A percentile compares a stretch with the other conserved stretches of the same genome.
These are phyloP conservation scores for Articulospora tetracladia DNA, from an alignment of 495 filamentous ascomycete genomes.

Conservation along the genomic window DNA sequence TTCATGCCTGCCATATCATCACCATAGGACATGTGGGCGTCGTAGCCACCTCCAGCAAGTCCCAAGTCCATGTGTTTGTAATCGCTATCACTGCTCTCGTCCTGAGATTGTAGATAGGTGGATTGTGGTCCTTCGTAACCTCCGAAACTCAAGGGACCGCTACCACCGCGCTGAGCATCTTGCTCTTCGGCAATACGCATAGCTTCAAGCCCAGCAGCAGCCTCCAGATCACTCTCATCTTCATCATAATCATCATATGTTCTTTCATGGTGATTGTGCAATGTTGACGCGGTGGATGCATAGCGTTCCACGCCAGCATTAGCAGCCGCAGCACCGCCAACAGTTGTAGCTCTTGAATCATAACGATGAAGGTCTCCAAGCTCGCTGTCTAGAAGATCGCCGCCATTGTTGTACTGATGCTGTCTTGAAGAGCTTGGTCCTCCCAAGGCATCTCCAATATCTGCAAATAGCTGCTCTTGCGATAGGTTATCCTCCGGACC, in stretches of 20 bases:
- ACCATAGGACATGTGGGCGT: conserved; percentile 69
- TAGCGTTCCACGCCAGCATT: conserved; percentile 30
- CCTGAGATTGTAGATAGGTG: conserved; percentile 34
- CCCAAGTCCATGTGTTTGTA: conserved; percentile 69
- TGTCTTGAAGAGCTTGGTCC: conserved; percentile 15
- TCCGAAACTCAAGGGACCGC: conserved; percentile 24
- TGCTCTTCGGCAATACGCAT: conserved; percentile 84
- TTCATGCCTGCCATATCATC: conserved; percentile 37
- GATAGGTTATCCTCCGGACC: conserved; percentile 33
- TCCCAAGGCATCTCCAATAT: conserved; percentile 42
- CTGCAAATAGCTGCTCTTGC: conserved; percentile 49
- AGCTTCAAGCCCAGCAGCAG: conserved; percentile 77
- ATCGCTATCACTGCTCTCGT: conserved; percentile 63
- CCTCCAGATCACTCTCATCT: conserved; percentile 87
- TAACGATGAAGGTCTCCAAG: conserved; percentile 42
- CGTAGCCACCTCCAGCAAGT: conserved; percentile 70
- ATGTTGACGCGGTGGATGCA: conserved; percentile 45
- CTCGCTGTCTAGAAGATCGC: conserved; percentile 37
- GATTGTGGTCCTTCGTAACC: conserved; percentile 1
- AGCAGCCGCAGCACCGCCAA: conserved; percentile 26
- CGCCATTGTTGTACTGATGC: conserved; percentile 32
- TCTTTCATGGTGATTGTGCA: conserved; percentile 33
- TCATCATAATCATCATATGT: conserved; percentile 22
- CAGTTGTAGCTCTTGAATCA: conserved; percentile 45
- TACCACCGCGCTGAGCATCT: conserved; percentile 59